Base-by-base conservation (phyloP, 2,329 filamentous ascomycete species). In the Fusarium humuli region DNA sequence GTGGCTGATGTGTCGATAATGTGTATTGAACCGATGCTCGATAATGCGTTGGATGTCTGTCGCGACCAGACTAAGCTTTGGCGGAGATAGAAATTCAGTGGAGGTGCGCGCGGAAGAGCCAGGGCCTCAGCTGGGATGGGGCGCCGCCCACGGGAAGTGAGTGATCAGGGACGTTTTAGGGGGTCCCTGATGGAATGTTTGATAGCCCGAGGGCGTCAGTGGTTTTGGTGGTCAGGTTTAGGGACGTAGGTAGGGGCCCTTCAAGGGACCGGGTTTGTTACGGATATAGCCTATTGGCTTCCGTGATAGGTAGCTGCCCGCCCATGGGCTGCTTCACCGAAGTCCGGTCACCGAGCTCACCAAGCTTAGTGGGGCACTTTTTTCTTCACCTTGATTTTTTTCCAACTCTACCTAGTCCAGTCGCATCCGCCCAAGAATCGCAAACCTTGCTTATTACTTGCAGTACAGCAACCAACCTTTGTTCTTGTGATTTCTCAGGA, bases 331-430 rank as follows among this genome's bases (percentile, higher is more conserved):
- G n/a, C 30, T 61, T 73, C 62, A 74, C 69, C 71, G 71, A 67
- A 69, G 60, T 61, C 55, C 52, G 27, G 54, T 61, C 69, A 77
- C 73, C 73, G 71, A 66, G 16, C 34, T 53, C 22, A 52, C 48
- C 48, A 32, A 11, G 40, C 18, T 41, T 53, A 40, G 74, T 66
- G 72, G 74, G 74, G 72, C 71, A 23, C 23, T 25, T 52, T 63
- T 70, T 73, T 75, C 65, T 68, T 77, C 72, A 76, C 75, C 75
- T 76, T 75, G 71, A 71, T 73, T 77, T 77, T 76, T 76, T 77
- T 74, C 61, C 46, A 65, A 57, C 53, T 50, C 63, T 27, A 56
- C 59, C 44, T 63, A 52, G 53, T 53, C 61, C 41, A 59, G 46
- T 57, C 58, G 67, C 59, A 68, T 69, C 63, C 27, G 45, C 32